Base-by-base conservation (phyloP, 371 early-diverging fungal genomes). In the Entomophthora muscae region DNA sequence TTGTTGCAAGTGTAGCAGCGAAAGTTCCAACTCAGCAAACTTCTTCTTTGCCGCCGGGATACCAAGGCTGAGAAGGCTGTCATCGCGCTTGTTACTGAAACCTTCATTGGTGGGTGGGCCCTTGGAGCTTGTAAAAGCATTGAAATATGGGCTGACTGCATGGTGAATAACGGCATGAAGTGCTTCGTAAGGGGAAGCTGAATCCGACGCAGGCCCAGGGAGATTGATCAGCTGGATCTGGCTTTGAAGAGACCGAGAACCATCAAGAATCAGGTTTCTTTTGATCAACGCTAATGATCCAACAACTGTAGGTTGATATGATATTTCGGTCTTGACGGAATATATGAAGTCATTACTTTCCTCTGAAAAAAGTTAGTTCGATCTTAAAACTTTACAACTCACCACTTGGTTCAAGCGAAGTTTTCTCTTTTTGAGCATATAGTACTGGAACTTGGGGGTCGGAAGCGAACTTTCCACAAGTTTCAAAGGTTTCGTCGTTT, bases 11-110 rank as follows among this genome's bases (percentile, higher is more conserved):
- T 95, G 90, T 56, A 94, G 71, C 33, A 98, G 79, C 29, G 94
- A 88, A 53, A 98, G 83, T 67, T 95, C 97, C 28, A 98, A 78
- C 71, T 98, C 98, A 29, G 96, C 95, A 72, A 98, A 84, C 77
- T 96, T 98, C 78, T 95, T 95, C 72, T 92, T 96, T 53, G 97
- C 90, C 82, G 86, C 84, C 5, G 94, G 90, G 51, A 93, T 84
- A 77, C 90, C 91, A 76, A 85, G 82, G 69, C 89, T 91, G 67
- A 80, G 75, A 64, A 93, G 93, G 76, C 93, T 92, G 56, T 90
- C 86, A 53, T 84, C 86, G 17, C 78, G 73, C 29, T 74, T 82
- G 60, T 76, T 77, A 52, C 73, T 72, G 51, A 70, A 75, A 58
- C 68, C 72, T 32, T 67, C 64, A 33, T 76, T 72, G 21, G 79